phyloP scores from a whole-genome alignment of 2,329 filamentous ascomycete species.

The Diaporthe ampelina region DNA sequence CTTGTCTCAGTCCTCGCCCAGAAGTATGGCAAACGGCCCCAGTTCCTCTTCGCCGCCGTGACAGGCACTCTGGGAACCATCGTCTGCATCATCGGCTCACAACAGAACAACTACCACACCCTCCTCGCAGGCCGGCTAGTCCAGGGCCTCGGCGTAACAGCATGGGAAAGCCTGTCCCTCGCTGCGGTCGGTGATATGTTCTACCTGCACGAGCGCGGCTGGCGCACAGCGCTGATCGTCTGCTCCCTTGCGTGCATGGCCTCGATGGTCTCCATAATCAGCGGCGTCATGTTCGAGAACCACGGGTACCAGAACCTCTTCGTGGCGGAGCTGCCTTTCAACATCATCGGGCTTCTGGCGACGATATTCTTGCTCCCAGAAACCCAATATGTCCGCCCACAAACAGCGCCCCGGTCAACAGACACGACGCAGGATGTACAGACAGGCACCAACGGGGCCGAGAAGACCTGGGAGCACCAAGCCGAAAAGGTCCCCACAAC shows the following conservation, averaged over 20 bases:
- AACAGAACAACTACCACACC: conserved; percentile 47
- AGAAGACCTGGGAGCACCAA: conserved; percentile 20
- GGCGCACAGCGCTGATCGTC: conserved; percentile 50
- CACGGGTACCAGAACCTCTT: conserved; percentile 50
- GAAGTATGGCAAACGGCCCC: conserved; percentile 52
- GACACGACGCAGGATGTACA: neutral
- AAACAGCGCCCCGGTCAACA: neutral
- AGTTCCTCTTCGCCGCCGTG: conserved; percentile 50
- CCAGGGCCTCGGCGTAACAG: conserved; percentile 51
- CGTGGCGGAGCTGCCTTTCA: conserved; percentile 48
- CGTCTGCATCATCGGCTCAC: conserved; percentile 49
- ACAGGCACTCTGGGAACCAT: conserved; percentile 48
- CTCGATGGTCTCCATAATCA: conserved; percentile 49
- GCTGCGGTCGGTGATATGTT: conserved; percentile 52
- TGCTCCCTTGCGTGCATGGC: conserved; percentile 49
- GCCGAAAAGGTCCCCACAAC: conserved; percentile 6
- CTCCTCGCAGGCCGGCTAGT: conserved; percentile 51
- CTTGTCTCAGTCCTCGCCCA: conserved; percentile 51
- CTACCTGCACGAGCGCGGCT: conserved; percentile 50
- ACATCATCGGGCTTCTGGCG: conserved; percentile 45
- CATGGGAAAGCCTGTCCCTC: conserved; percentile 51
- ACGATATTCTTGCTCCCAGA: conserved; percentile 50
- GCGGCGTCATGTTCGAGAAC: conserved; percentile 47
- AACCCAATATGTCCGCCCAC: conserved; percentile 43
- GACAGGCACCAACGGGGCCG: neutral